Evolutionary conservation across 345 rosid species (phyloP), one percentile per base, ranked within the genome.

Genomic region (Melastoma malabathricum): DNA sequence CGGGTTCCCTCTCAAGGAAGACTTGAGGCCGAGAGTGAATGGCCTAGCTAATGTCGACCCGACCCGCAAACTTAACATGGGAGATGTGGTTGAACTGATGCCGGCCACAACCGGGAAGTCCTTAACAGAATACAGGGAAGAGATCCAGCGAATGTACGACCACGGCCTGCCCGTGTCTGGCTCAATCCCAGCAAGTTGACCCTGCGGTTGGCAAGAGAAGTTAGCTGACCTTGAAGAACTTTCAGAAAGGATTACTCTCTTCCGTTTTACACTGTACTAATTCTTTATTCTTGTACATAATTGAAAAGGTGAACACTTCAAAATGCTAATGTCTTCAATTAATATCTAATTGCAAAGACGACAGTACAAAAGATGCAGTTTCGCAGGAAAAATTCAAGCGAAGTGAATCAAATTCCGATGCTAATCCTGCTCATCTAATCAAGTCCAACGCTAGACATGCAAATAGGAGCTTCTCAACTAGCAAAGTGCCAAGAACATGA

Each of bases 31-130:
- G 19, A 82, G 81, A 71, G 64, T 92, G 54, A 92, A 92, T 72
- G 73, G 74, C 41, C 59, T 64, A 62, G 89, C 83, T 2, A 75
- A 84, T 17, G 59, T 68, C 8, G 89, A 92, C 67, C 72, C 79
- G 3, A 60, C 76, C 13, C 72, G 81, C 76, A 64, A 72, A 65
- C 70, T 92, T 71, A 76, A 72, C 72, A 92, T 92, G 95, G 96
- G 96, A 34, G 98, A 92, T 57, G 89, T 92, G 65, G 96, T 92
- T 56, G 98, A 92, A 73, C 70, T 92, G 47, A 80, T 89, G 44
- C 98, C 95, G 20, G 75, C 84, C 19, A 72, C 86, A 38, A 80
- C 98, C 4, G 71, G 77, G 66, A 76, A 87, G 72, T 87, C 89
- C 18, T 74, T 92, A 67, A 75, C 75, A 12, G 93, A 80, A 48